A percentile compares a stretch with the other conserved stretches of the same genome.
These are phyloP conservation scores for Fusarium metavorans DNA, from an alignment of 2,329 filamentous ascomycete species.

Conservation along the genomic window DNA sequence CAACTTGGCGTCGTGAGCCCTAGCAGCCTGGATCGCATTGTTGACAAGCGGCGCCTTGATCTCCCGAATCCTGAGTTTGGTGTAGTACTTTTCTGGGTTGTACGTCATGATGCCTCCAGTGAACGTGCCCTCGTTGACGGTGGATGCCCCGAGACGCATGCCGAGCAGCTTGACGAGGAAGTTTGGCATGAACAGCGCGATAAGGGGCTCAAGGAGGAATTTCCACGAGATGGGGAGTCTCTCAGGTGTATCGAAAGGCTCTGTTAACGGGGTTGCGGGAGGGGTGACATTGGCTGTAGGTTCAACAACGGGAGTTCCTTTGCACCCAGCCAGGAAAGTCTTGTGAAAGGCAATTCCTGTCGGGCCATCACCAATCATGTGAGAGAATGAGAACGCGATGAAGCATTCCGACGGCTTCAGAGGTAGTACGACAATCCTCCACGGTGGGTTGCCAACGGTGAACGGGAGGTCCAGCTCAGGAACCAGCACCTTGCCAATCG, in stretches of 20 bases:
- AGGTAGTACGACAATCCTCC: slow-evolving; percentile 39
- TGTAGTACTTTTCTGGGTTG: slow-evolving; percentile 17
- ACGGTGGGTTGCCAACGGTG: slow-evolving; percentile 28
- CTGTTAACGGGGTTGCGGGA: slow-evolving; percentile 10
- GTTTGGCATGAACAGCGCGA: slow-evolving; percentile 29
- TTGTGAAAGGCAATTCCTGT: slow-evolving; percentile 39
- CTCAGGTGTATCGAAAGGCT: slow-evolving; percentile 40
- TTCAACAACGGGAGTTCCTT: not conserved
- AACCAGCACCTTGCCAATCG: slow-evolving; percentile 23
- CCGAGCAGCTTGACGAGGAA: slow-evolving; percentile 29
- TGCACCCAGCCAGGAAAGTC: slow-evolving; percentile 30
- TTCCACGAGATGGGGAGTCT: slow-evolving; percentile 41
- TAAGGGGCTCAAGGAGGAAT: slow-evolving; percentile 35
- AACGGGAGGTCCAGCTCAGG: slow-evolving; percentile 34
- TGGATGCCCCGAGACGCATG: slow-evolving; percentile 20
- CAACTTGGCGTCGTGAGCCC: slow-evolving; percentile 36
- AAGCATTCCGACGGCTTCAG: slow-evolving; percentile 23
- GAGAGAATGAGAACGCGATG: slow-evolving; percentile 39
- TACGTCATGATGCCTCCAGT: slow-evolving; percentile 27
- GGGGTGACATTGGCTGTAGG: slow-evolving; percentile 4
- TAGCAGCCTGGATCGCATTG: slow-evolving; percentile 16
- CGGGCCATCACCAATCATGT: slow-evolving; percentile 40
- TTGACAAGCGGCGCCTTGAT: slow-evolving; percentile 19
- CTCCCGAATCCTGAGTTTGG: slow-evolving; percentile 29
- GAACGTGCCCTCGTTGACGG: slow-evolving; percentile 35